Base-by-base conservation (phyloP, 768 basidiomycete genomes). In the Lentinula sp. region DNA sequence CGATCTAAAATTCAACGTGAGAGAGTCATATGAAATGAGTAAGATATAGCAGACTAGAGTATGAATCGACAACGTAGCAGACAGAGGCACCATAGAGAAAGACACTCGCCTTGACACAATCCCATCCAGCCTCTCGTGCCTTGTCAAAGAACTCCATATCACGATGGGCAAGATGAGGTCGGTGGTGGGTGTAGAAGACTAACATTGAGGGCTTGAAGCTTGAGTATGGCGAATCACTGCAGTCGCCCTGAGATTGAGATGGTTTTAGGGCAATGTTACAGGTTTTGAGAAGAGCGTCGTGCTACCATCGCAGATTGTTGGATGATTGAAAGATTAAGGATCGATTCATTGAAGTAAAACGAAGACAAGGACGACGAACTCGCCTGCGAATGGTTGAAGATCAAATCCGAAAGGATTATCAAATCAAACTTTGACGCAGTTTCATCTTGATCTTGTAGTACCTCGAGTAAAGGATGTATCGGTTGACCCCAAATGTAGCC, bases 321-420 rank as follows among this genome's bases (percentile, higher is more conserved):
- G 23, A 23, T 23, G 23, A 23, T 23, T 23, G 23, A 23, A 23
- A 23, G 23, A 23, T 1, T 23, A 23, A 48, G 32, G 7, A 18
- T 64, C 51, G 57, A 35, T 16, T 16, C 3, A 6, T 37, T 13
- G 21, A 10, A 37, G 16, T n/a, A n/a, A 8, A 15, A 52, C 13
- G 8, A 16, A 55, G 46, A 31, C 6, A 43, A 13, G 23, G 32
- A 21, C n/a, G 21, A 1, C 15, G n/a, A 2, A 42, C 76, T 39
- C 63, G 89, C 93, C 77, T 95, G 93, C 1, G 94, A 94, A 66
- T 96, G 95, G 66, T 95, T 97, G 74, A 96, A 97, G 37, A 98
- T 84, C 37, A 98, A 84, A 73, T 98, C 95, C 1, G 93, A 95
- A 60, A 98, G 78, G 62, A 98, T 86, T 58, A 98, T 80, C 21